These are phyloP conservation scores for Discostella pseudostelligera DNA, from an alignment of 108 stramenopile species.

Conservation along the genomic window DNA sequence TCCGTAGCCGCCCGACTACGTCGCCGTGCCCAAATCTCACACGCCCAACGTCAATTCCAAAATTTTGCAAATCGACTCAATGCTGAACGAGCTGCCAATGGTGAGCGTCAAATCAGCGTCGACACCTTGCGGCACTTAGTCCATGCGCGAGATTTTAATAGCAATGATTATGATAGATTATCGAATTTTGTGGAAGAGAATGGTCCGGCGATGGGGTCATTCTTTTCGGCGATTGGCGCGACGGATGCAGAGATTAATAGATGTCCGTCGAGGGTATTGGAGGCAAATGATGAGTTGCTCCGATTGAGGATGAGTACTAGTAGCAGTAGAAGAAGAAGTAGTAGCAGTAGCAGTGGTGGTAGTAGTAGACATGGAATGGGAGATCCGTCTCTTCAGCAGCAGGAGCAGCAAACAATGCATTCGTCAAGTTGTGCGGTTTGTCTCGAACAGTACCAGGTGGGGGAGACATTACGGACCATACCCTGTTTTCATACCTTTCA, in stretches of 20 bases:
- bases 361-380: not conserved
- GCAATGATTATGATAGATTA: conserved; percentile 52
- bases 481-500: conserved; percentile 61
- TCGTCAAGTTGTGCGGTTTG: conserved; percentile 49
- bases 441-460: conserved; percentile 44
- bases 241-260: conserved; percentile 52
- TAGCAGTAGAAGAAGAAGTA: too few relatives aligned
- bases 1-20: conserved; percentile 15
- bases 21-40: conserved; percentile 2
- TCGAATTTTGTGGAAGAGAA: conserved; percentile 50
- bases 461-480: conserved; percentile 48
- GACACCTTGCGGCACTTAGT: conserved; percentile 48
- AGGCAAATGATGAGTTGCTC: conserved; percentile 35
- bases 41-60: conserved; percentile 28
- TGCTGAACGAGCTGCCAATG: conserved; percentile 41
- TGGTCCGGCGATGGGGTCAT: conserved; percentile 45
- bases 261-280: conserved; percentile 43
- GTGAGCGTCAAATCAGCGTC: conserved; percentile 42
- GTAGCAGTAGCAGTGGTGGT: not conserved
- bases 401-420: conserved; percentile 4
- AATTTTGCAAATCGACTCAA: conserved; percentile 44
- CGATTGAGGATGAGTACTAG: not conserved
- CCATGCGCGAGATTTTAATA: conserved; percentile 43
- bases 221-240: conserved; percentile 43
- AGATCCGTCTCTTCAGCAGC: not conserved